A percentile compares a stretch with the other conserved stretches of the same genome.
Evolutionary conservation across 352 stramenopile species (phyloP).

Genomic region (Blastocystis sp.): DNA sequence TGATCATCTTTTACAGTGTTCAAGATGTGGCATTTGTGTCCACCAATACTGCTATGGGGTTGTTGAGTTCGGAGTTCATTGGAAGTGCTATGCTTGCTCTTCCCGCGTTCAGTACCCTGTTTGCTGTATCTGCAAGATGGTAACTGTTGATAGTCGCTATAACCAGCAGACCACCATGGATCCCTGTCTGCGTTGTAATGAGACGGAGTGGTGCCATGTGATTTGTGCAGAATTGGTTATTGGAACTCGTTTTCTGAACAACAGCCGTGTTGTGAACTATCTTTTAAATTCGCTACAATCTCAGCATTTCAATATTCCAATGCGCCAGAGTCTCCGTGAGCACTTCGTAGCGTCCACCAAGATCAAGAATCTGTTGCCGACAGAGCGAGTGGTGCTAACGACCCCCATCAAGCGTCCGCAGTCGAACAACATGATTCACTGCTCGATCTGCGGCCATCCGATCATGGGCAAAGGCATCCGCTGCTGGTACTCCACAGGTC

Average conservation of each 20-base stretch:
- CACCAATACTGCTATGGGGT: slow-evolving; percentile 37
- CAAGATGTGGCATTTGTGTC: background rate
- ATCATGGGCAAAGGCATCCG: background rate
- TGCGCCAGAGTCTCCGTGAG: background rate
- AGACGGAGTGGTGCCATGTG: slow-evolving; percentile 15
- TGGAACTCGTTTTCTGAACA: background rate
- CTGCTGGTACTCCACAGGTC: background rate
- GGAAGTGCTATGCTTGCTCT: slow-evolving; percentile 13
- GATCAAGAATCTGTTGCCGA: background rate
- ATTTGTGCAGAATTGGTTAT: slow-evolving; percentile 16
- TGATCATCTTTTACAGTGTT: slow-evolving; percentile 1
- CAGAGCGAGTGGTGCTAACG: background rate
- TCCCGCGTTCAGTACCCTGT: background rate
- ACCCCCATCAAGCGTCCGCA: background rate
- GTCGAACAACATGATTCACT: background rate
- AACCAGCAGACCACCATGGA: background rate
- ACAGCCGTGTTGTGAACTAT: background rate
- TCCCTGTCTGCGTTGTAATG: background rate
- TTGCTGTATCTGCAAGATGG: slow-evolving; percentile 1
- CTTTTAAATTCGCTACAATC: background rate
- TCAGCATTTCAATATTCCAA: background rate
- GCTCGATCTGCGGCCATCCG: background rate
- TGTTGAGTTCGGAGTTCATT: background rate
- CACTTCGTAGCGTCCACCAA: background rate
- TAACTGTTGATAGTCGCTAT: background rate